phyloP scores from a whole-genome alignment of 257 asterid species.

The Hygrophila difformis region DNA sequence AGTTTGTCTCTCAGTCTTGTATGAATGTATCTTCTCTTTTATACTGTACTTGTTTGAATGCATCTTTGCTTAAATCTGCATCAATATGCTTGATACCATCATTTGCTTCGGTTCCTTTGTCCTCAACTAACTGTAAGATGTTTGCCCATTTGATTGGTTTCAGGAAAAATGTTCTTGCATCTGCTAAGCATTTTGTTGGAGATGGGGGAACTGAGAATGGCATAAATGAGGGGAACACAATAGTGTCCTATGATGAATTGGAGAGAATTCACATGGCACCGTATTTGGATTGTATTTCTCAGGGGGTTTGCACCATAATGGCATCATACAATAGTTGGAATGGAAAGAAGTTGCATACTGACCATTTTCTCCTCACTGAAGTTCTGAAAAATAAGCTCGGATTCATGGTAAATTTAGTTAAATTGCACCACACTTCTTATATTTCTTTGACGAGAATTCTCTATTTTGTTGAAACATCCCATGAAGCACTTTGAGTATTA shows the following conservation, averaged over 20 bases:
- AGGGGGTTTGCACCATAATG: slow-evolving; percentile 92
- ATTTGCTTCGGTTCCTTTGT: slow-evolving; percentile 4
- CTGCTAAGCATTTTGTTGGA: slow-evolving; percentile 93
- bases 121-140: slow-evolving; percentile 10
- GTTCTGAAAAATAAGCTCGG: slow-evolving; percentile 84
- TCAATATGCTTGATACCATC: no score
- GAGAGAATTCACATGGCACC: slow-evolving; percentile 83
- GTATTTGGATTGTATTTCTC: slow-evolving; percentile 73
- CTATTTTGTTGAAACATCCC: neutral
- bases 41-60: neutral
- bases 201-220: slow-evolving; percentile 93
- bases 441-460: neutral
- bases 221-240: slow-evolving; percentile 77
- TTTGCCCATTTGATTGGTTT: slow-evolving; percentile 19
- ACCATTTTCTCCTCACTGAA: slow-evolving; percentile 64
- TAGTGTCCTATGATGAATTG: slow-evolving; percentile 56
- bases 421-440: slow-evolving; percentile 6
- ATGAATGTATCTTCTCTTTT: slow-evolving; percentile 2
- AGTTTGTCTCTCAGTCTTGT: slow-evolving; percentile 1
- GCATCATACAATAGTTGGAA: slow-evolving; percentile 92
- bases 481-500: neutral
- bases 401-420: slow-evolving; percentile 51
- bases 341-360: slow-evolving; percentile 51
- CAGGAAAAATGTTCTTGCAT: slow-evolving; percentile 74
- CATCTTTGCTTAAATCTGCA: no score